Percentiles rank a stretch among this genome's conserved stretches.
Conservation (phyloP, 2,329 filamentous ascomycete genomes). For the Botrytis elliptica region DNA sequence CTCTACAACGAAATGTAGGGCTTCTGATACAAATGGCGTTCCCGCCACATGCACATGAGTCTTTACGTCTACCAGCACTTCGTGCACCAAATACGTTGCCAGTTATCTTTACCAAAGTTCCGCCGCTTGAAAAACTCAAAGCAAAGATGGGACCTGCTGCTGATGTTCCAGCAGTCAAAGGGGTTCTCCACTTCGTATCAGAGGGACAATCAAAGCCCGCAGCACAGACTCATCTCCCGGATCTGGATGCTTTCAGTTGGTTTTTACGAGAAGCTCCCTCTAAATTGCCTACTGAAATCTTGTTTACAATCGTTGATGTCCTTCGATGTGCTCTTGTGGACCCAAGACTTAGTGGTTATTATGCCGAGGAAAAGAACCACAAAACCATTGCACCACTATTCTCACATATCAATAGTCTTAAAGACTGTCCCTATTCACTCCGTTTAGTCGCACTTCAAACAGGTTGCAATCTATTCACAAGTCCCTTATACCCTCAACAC, state of each 20-base stretch:
- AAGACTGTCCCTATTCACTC: slow-evolving; percentile 72
- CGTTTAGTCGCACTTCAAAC: slow-evolving; percentile 82
- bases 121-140: slow-evolving; percentile 78
- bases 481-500: slow-evolving; percentile 65
- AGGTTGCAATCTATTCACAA: slow-evolving; percentile 80
- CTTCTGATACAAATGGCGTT: slow-evolving; percentile 73
- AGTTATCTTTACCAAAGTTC: slow-evolving; percentile 69
- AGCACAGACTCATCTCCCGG: slow-evolving; percentile 67
- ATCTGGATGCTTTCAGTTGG: slow-evolving; percentile 62
- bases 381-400: slow-evolving; percentile 63
- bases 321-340: slow-evolving; percentile 77
- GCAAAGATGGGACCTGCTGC: slow-evolving; percentile 69
- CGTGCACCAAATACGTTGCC: slow-evolving; percentile 62
- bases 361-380: slow-evolving; percentile 71
- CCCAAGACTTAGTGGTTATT: slow-evolving; percentile 74
- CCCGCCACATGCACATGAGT: slow-evolving; percentile 73
- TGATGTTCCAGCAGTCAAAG: slow-evolving; percentile 58
- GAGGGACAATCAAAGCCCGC: slow-evolving; percentile 56
- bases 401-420: slow-evolving; percentile 54
- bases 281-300: slow-evolving; percentile 58
- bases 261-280: slow-evolving; percentile 58
- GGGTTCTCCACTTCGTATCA: slow-evolving; percentile 70
- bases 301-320: slow-evolving; percentile 85
- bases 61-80: slow-evolving; percentile 68
- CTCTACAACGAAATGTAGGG: slow-evolving; percentile 69